Percentiles rank a stretch among this genome's conserved stretches.
Conservation (phyloP, 2,329 filamentous ascomycete genomes). For the Microsporum ferrugineum region DNA sequence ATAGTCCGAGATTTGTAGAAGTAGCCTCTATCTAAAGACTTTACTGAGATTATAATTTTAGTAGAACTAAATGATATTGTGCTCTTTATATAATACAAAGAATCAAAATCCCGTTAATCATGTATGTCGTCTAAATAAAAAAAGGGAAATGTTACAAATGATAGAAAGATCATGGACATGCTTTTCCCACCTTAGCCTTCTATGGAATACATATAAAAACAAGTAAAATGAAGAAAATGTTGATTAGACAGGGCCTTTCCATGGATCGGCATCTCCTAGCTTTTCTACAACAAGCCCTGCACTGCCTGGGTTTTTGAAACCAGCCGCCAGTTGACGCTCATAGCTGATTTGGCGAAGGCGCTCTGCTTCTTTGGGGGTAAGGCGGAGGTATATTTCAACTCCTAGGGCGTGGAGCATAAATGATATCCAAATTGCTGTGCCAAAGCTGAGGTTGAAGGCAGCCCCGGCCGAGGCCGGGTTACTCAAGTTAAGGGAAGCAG, state of each 20-base stretch:
- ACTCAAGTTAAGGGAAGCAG: slow-evolving; percentile 19
- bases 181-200: not conserved
- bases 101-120: not conserved
- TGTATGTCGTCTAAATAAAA: not conserved
- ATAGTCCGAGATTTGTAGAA: not conserved
- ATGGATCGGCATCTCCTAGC: slow-evolving; percentile 27
- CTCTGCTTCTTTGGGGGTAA: slow-evolving; percentile 45
- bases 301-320: slow-evolving; percentile 40
- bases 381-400: slow-evolving; percentile 40
- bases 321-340: slow-evolving; percentile 45
- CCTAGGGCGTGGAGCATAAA: slow-evolving; percentile 41
- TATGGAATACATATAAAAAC: not conserved
- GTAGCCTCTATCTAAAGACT: too few species aligned
- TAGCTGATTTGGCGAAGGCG: slow-evolving; percentile 46
- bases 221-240: not conserved
- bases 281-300: slow-evolving; percentile 37
- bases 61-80: not conserved
- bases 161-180: not conserved
- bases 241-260: slow-evolving; percentile 1
- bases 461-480: slow-evolving; percentile 23
- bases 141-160: not conserved
- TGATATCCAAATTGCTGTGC: slow-evolving; percentile 44
- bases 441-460: slow-evolving; percentile 40
- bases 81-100: not conserved
- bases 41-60: not conserved